These are phyloP conservation scores for Auxenochlorella pyrenoidosa DNA, from an alignment of 139 green algal genomes.

Conservation along the genomic window DNA sequence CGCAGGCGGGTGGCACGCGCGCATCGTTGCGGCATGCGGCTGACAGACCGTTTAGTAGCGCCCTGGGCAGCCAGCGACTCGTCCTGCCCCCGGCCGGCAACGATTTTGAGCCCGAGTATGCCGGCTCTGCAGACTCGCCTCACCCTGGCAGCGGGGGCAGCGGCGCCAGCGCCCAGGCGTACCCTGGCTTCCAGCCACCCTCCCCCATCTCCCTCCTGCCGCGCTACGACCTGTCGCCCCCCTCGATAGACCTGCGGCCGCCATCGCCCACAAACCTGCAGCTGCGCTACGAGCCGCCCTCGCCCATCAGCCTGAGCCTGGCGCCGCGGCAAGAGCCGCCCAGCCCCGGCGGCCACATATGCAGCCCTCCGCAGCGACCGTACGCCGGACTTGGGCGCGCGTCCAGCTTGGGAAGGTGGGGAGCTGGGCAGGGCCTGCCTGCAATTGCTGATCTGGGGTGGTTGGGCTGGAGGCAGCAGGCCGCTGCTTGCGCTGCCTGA, in stretches of 20 bases:
- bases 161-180: not conserved
- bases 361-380: not conserved
- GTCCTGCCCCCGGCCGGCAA: not conserved
- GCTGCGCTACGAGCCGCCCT: not conserved
- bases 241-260: not conserved
- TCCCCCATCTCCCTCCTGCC: conserved; percentile 7
- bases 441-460: too few species aligned
- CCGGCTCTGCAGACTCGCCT: not conserved
- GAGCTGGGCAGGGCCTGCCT: too few species aligned
- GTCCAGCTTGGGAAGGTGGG: not conserved
- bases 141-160: not conserved
- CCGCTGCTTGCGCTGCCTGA: too few species aligned
- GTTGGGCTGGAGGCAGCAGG: too few species aligned
- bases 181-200: not conserved
- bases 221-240: not conserved
- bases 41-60: not conserved
- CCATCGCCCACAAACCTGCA: not conserved
- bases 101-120: not conserved
- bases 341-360: not conserved
- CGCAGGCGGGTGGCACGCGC: not conserved
- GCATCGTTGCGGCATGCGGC: not conserved
- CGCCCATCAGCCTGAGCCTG: not conserved
- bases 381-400: not conserved
- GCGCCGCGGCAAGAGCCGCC: not conserved
- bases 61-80: not conserved